Conservation (phyloP, 768 basidiomycete genomes). For the Kwoniella bestiolae region DNA sequence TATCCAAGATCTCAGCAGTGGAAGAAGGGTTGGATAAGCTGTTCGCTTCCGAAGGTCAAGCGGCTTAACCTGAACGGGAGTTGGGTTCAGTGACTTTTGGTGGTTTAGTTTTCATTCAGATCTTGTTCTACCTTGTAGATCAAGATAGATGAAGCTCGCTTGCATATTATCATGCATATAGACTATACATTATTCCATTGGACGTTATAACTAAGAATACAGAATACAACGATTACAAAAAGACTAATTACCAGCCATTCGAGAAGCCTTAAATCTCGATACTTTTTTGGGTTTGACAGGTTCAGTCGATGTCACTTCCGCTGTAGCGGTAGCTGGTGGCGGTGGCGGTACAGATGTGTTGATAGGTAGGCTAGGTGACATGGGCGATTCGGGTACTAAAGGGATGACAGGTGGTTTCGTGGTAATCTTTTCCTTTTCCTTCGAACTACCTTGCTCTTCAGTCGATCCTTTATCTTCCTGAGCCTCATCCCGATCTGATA, state of each 20-base stretch:
- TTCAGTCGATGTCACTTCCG: not conserved
- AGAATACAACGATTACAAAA: slow-evolving; percentile 11
- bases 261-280: slow-evolving; percentile 44
- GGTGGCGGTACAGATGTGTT: not conserved
- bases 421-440: not conserved
- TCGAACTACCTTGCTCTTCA: not conserved
- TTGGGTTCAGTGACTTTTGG: too few relatives aligned
- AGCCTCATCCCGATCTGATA: not conserved
- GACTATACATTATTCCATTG: slow-evolving; percentile 1
- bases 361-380: not conserved
- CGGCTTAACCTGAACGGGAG: too few relatives aligned
- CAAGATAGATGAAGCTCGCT: not conserved
- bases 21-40: slow-evolving; percentile 51
- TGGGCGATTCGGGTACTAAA: slow-evolving; percentile 3
- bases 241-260: slow-evolving; percentile 25
- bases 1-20: slow-evolving; percentile 67
- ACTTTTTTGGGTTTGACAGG: slow-evolving; percentile 37
- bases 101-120: not conserved
- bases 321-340: not conserved
- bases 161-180: slow-evolving; percentile 10
- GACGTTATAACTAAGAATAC: not conserved
- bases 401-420: slow-evolving; percentile 19
- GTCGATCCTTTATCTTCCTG: not conserved
- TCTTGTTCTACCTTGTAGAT: not conserved
- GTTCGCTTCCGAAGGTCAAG: slow-evolving; percentile 29